phyloP scores from a whole-genome alignment of 192 early-diverging fungal species.

The Phlyctochytrium planicorne region DNA sequence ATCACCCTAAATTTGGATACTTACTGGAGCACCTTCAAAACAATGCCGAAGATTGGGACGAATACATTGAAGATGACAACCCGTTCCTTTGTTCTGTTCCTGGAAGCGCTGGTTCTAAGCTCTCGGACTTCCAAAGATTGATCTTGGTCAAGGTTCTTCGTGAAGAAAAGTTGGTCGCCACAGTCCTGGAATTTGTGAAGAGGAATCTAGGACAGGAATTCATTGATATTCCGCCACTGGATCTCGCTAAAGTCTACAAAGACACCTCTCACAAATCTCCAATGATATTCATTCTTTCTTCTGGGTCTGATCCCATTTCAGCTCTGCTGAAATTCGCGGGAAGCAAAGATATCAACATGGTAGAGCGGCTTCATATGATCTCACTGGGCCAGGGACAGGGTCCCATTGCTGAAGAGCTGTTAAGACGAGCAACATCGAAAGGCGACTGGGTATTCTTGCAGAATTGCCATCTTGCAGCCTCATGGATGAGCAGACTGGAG shows the following conservation, averaged over 20 bases:
- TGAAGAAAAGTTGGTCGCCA: constrained; percentile 54
- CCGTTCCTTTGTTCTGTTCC: constrained; percentile 39
- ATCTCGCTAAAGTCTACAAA: constrained; percentile 54
- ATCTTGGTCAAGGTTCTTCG: constrained; percentile 54
- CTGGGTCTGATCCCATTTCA: constrained; percentile 60
- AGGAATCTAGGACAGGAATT: constrained; percentile 54
- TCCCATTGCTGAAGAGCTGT: constrained; percentile 59
- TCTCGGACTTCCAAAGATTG: constrained; percentile 50
- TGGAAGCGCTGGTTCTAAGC: constrained; percentile 32
- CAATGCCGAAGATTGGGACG: constrained; percentile 51
- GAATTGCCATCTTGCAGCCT: constrained; percentile 63
- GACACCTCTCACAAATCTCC: constrained; percentile 51
- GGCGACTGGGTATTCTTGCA: constrained; percentile 68
- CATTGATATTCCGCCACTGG: constrained; percentile 58
- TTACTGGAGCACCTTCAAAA: constrained; percentile 48
- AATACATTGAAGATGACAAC: constrained; percentile 43
- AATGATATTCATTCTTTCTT: constrained; percentile 63
- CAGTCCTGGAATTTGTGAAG: constrained; percentile 53
- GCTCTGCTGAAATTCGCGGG: constrained; percentile 54
- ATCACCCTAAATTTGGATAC: constrained; percentile 48
- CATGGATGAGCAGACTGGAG: constrained; percentile 59
- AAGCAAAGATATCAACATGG: constrained; percentile 50
- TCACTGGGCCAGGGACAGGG: constrained; percentile 63
- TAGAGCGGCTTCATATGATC: constrained; percentile 59
- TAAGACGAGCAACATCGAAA: constrained; percentile 39